Conservation (phyloP, 768 basidiomycete genomes). For the Tricholoma hemisulphureum region DNA sequence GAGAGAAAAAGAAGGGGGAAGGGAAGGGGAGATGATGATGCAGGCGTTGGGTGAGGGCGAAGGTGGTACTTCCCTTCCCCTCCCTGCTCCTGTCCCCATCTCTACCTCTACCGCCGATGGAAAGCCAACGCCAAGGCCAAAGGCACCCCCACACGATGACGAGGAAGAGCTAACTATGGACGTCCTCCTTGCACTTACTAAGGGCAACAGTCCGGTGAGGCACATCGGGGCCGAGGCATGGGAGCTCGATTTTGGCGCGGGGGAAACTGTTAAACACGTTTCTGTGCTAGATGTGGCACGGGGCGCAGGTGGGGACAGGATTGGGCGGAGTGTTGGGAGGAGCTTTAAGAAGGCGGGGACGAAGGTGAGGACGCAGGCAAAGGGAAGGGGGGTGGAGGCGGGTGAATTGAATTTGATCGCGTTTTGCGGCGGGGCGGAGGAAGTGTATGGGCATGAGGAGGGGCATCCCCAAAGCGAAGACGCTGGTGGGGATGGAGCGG, state of each 20-base stretch:
- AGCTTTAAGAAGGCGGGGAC: neutral
- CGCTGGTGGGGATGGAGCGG: neutral
- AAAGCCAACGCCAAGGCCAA: neutral
- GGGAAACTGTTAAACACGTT: constrained; percentile 13
- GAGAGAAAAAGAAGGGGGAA: neutral
- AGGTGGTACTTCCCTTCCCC: neutral
- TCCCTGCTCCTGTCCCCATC: neutral
- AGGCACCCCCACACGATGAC: no score
- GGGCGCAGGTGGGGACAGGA: neutral
- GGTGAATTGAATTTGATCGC: constrained; percentile 11
- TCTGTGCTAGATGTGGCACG: neutral
- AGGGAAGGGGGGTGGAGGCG: constrained; percentile 1
- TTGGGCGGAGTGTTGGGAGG: neutral
- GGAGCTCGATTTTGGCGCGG: constrained; percentile 9
- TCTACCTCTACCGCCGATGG: no score
- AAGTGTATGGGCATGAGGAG: neutral
- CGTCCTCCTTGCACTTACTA: constrained; percentile 11
- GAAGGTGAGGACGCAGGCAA: constrained; percentile 2
- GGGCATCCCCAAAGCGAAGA: no score
- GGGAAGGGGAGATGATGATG: constrained; percentile 15
- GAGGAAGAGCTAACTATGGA: constrained; percentile 18
- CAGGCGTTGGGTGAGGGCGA: constrained; percentile 9
- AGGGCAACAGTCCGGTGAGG: neutral
- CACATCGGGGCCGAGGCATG: constrained; percentile 8
- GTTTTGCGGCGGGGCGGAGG: no score